phyloP scores from a whole-genome alignment of 768 basidiomycete species.

The Pleurotus ostreatus region DNA sequence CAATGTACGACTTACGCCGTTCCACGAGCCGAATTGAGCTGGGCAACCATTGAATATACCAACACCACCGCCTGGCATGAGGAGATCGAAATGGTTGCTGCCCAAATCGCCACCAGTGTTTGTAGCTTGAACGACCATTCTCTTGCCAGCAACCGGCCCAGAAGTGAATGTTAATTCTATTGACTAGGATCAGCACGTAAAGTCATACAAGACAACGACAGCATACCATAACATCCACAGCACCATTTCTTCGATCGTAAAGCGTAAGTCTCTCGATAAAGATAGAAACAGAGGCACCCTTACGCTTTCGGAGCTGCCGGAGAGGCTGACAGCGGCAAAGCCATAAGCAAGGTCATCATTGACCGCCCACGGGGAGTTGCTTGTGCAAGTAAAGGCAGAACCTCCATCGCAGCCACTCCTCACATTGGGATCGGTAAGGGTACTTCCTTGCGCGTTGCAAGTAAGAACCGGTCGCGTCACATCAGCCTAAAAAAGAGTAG shows the following conservation, averaged over 20 bases:
- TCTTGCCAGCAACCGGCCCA: conserved; percentile 5
- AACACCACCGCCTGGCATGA: conserved; percentile 2
- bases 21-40: conserved; percentile 6
- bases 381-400: not conserved
- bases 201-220: no score
- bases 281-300: not conserved
- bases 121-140: conserved; percentile 4
- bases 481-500: not conserved
- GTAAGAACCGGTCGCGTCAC: conserved; percentile 1
- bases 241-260: not conserved
- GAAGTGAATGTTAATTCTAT: conserved; percentile 5
- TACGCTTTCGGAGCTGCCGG: conserved; percentile 5
- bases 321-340: conserved; percentile 5
- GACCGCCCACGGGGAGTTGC: conserved; percentile 4
- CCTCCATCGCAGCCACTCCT: conserved; percentile 6
- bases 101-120: conserved; percentile 6
- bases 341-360: not conserved
- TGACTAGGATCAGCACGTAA: not conserved
- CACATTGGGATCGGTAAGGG: conserved; percentile 4
- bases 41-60: conserved; percentile 6
- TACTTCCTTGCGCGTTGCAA: conserved; percentile 4
- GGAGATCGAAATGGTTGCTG: conserved; percentile 4
- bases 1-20: not conserved
- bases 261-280: not conserved
- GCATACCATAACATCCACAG: conserved; percentile 4